phyloP scores from a whole-genome alignment of 345 rosid species.

The Populus alba region DNA sequence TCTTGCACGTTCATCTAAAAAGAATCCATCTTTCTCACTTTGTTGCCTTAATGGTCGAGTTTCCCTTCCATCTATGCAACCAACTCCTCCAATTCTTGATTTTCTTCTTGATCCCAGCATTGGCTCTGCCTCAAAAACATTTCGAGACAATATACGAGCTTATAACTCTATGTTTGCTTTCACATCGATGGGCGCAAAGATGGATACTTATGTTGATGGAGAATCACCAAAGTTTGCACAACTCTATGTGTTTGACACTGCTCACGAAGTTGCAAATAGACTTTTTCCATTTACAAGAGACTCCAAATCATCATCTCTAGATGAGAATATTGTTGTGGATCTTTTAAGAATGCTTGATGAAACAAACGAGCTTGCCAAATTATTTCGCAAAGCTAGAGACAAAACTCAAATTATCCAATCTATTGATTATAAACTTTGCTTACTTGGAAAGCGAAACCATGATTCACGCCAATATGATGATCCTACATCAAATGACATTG shows the following conservation, averaged over 20 bases:
- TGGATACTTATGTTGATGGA: not conserved
- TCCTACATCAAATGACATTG: not conserved
- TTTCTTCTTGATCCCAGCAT: not conserved
- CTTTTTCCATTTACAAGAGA: too few relatives aligned
- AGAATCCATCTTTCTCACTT: too few relatives aligned
- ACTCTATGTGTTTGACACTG: constrained; percentile 3
- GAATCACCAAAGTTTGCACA: not conserved
- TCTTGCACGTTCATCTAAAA: too few relatives aligned
- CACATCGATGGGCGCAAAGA: not conserved
- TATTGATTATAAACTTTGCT: not conserved
- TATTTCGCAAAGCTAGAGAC: too few relatives aligned
- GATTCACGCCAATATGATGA: not conserved
- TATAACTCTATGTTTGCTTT: not conserved
- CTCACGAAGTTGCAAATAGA: too few relatives aligned
- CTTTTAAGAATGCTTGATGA: too few relatives aligned
- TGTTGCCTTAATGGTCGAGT: too few relatives aligned
- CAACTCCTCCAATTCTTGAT: not conserved
- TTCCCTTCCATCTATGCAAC: too few relatives aligned
- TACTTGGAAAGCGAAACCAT: not conserved
- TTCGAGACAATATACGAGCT: not conserved
- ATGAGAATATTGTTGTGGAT: too few relatives aligned
- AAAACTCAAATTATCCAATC: too few relatives aligned
- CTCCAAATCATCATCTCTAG: too few relatives aligned
- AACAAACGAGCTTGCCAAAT: too few relatives aligned
- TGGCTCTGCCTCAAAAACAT: not conserved